phyloP scores from a whole-genome alignment of 192 early-diverging fungal species.

The Glomus cerebriforme region DNA sequence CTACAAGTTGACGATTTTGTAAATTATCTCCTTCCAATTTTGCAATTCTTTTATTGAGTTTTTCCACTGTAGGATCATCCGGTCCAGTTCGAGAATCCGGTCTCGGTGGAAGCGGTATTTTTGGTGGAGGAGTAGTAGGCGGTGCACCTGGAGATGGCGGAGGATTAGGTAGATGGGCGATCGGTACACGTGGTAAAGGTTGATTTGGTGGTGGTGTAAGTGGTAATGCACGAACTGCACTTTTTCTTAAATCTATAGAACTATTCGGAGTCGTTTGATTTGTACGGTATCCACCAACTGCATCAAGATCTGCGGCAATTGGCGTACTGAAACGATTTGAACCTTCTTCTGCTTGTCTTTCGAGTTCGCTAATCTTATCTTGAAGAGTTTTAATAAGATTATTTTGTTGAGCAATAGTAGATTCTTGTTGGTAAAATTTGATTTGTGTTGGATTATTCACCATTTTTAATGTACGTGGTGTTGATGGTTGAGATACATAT shows the following conservation, averaged over 20 bases:
- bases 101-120: neutral
- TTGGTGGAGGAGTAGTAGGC: neutral
- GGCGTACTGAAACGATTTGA: neutral
- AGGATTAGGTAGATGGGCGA: no score
- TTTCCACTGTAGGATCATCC: slow-evolving; percentile 25
- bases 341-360: neutral
- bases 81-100: neutral
- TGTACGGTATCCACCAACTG: neutral
- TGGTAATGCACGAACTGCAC: neutral
- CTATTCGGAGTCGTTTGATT: neutral
- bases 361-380: slow-evolving; percentile 11
- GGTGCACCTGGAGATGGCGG: no score
- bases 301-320: neutral
- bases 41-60: slow-evolving; percentile 40
- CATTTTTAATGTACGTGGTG: no score
- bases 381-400: slow-evolving; percentile 21
- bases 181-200: neutral
- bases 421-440: slow-evolving; percentile 12
- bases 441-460: neutral
- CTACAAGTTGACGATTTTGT: slow-evolving; percentile 37
- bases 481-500: neutral
- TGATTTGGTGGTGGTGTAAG: slow-evolving; percentile 22
- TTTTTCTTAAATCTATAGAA: neutral
- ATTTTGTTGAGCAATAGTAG: slow-evolving; percentile 19
- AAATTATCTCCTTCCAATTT: slow-evolving; percentile 41